Conservation (phyloP, 1,284 basidiomycete genomes). For the Fistulinella cinereoalba region DNA sequence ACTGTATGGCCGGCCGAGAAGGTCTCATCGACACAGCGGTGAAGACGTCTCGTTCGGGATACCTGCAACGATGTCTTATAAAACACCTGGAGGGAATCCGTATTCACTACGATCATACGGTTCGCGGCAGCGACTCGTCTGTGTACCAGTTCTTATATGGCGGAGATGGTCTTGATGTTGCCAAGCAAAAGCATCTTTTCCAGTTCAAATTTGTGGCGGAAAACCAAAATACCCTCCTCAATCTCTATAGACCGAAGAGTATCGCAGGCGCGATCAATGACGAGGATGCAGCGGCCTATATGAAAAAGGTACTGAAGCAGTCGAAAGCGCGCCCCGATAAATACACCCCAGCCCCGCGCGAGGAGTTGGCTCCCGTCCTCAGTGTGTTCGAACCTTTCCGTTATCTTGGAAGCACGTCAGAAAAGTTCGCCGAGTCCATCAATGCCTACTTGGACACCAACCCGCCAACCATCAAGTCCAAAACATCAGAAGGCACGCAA, state of each 20-base stretch:
- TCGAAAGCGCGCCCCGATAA: conserved; percentile 49
- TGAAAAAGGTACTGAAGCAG: conserved; percentile 89
- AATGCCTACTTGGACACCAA: conserved; percentile 82
- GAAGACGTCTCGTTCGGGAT: conserved; percentile 98
- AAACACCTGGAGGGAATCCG: conserved; percentile 97
- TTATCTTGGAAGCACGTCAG: conserved; percentile 89
- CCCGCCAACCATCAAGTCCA: conserved; percentile 59
- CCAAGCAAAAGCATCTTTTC: conserved; percentile 88
- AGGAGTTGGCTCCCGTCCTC: conserved; percentile 70
- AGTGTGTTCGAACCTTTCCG: conserved; percentile 78
- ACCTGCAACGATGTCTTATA: conserved; percentile 97
- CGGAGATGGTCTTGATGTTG: conserved; percentile 95
- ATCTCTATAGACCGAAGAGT: conserved; percentile 67
- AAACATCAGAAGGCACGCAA: conserved; percentile 42
- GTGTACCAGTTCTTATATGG: conserved; percentile 98
- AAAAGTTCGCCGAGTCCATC: conserved; percentile 84
- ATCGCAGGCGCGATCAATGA: conserved; percentile 64
- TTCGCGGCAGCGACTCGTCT: conserved; percentile 91
- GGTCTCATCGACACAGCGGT: conserved; percentile 99
- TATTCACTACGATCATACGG: conserved; percentile 98
- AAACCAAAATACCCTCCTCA: conserved; percentile 82
- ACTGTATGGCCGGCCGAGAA: conserved; percentile 99
- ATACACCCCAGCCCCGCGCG: conserved; percentile 43
- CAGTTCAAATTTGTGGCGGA: conserved; percentile 93
- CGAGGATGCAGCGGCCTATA: conserved; percentile 70